Conservation (phyloP, 2,329 filamentous ascomycete species). For the Neoscytalidium dimidiatum region DNA sequence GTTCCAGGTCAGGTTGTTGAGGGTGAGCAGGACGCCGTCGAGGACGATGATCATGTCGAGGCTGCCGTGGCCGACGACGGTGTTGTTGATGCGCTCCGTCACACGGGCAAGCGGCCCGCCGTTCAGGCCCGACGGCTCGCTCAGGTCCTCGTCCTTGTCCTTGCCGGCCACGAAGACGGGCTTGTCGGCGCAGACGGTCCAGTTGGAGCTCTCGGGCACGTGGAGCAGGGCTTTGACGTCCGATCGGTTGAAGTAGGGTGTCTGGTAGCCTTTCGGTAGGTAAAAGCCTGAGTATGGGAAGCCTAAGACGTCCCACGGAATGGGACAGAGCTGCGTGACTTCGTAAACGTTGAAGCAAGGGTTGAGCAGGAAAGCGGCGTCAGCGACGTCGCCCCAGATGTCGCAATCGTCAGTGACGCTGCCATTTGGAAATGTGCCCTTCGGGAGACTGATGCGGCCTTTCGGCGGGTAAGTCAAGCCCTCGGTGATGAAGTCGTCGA, state of each 20-base stretch:
- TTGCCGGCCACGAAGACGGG: slow-evolving; percentile 25
- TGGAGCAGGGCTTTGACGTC: slow-evolving; percentile 42
- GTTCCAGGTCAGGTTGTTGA: slow-evolving; percentile 25
- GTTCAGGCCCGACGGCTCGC: slow-evolving; percentile 23
- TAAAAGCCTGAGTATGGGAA: slow-evolving; percentile 69
- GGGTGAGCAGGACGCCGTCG: slow-evolving; percentile 22
- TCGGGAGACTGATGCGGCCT: slow-evolving; percentile 25
- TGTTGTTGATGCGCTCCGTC: slow-evolving; percentile 35
- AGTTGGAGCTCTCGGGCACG: slow-evolving; percentile 31
- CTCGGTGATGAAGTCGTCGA: slow-evolving; percentile 45
- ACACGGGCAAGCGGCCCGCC: slow-evolving; percentile 28
- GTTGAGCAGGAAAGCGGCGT: slow-evolving; percentile 61
- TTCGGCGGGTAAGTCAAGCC: slow-evolving; percentile 42
- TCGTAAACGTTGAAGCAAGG: slow-evolving; percentile 81
- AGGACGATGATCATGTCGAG: slow-evolving; percentile 22
- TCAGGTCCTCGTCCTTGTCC: slow-evolving; percentile 13
- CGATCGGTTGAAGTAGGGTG: slow-evolving; percentile 65
- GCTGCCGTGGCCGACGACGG: slow-evolving; percentile 26
- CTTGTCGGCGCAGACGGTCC: slow-evolving; percentile 29
- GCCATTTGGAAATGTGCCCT: slow-evolving; percentile 5
- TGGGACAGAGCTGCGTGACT: slow-evolving; percentile 70
- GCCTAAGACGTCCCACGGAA: slow-evolving; percentile 68
- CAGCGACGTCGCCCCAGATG: slow-evolving; percentile 58
- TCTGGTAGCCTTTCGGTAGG: slow-evolving; percentile 58
- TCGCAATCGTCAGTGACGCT: slow-evolving; percentile 27